A percentile compares a stretch with the other conserved stretches of the same genome.
phyloP scores from a whole-genome alignment of 2,329 filamentous ascomycete genomes.

The Pseudocercospora vitis region DNA sequence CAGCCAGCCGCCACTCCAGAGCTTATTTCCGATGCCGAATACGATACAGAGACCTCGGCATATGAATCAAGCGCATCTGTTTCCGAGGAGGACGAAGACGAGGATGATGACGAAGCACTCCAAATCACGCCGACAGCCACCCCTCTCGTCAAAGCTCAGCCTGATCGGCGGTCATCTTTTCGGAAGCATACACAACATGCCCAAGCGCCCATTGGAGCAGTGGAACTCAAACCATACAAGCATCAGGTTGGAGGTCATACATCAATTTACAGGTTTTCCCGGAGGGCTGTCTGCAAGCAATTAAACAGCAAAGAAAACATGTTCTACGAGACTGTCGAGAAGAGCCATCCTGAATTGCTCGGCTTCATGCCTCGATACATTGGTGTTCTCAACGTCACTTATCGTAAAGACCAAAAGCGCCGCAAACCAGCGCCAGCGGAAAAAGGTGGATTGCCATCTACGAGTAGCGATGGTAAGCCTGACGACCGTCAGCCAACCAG shows the following conservation, averaged over 20 bases:
- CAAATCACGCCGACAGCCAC: conserved; percentile 32
- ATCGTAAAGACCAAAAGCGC: conserved; percentile 73
- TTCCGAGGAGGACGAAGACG: conserved; percentile 52
- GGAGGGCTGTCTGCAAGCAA: conserved; percentile 94
- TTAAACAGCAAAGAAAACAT: conserved; percentile 97
- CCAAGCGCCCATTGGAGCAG: conserved; percentile 73
- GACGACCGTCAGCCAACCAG: conserved; percentile 22
- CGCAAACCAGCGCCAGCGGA: conserved; percentile 41
- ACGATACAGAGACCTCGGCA: conserved; percentile 42
- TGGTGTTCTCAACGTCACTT: conserved; percentile 93
- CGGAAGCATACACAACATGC: conserved; percentile 34
- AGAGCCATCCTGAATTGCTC: conserved; percentile 82
- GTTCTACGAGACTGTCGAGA: conserved; percentile 96
- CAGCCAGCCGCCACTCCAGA: conserved; percentile 20
- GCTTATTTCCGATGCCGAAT: conserved; percentile 42
- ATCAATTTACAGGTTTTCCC: conserved; percentile 92
- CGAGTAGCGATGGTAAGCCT: conserved; percentile 20
- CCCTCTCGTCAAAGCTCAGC: conserved; percentile 37
- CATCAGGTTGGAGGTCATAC: conserved; percentile 98
- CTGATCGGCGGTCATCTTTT: conserved; percentile 8
- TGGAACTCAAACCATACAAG: conserved; percentile 93
- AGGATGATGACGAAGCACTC: conserved; percentile 18
- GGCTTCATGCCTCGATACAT: conserved; percentile 95
- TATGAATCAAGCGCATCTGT: conserved; percentile 57
- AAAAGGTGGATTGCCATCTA: conserved; percentile 30